A percentile compares a stretch with the other conserved stretches of the same genome.
phyloP scores from a whole-genome alignment of 2,329 filamentous ascomycete species.

The Akanthomyces muscarius region DNA sequence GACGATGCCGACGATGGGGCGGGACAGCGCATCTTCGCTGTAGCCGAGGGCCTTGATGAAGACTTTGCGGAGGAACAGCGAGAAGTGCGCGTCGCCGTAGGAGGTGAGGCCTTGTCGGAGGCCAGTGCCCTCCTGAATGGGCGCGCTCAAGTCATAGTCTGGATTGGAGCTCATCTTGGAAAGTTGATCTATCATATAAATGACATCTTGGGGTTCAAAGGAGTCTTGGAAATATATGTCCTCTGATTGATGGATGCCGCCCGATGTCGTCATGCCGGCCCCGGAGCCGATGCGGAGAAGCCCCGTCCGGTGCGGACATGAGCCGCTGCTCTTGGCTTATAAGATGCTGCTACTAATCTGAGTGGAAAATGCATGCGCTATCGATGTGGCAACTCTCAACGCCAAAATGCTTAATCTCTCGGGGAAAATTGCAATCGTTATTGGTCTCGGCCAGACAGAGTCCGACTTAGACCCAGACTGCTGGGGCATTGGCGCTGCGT shows the following conservation, averaged over 20 bases:
- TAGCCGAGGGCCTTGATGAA: constrained; percentile 76
- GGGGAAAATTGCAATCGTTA: constrained; percentile 42
- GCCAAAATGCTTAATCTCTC: constrained; percentile 35
- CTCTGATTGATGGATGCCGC: not conserved
- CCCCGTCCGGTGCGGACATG: not conserved
- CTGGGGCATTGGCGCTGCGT: constrained; percentile 50
- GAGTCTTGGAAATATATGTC: constrained; percentile 9
- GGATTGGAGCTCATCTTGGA: constrained; percentile 11
- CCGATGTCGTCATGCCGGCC: constrained; percentile 4
- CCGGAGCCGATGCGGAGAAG: constrained; percentile 6
- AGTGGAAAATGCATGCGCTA: not conserved
- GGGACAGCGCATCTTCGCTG: constrained; percentile 64
- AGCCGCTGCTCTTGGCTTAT: not conserved
- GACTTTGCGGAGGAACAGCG: constrained; percentile 68
- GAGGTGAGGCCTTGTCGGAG: constrained; percentile 62
- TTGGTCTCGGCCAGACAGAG: constrained; percentile 42
- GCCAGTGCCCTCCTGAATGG: constrained; percentile 46
- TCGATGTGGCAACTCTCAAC: not conserved
- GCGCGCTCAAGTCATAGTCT: constrained; percentile 61
- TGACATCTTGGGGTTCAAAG: not conserved
- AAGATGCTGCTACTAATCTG: not conserved
- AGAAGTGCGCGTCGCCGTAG: constrained; percentile 73
- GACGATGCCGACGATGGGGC: constrained; percentile 70
- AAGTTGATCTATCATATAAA: not conserved
- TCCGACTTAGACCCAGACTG: constrained; percentile 28